Evolutionary conservation across 2,329 filamentous ascomycete species (phyloP), one percentile per base, ranked within the genome.

Genomic region (Tolypocladium tropicale): DNA sequence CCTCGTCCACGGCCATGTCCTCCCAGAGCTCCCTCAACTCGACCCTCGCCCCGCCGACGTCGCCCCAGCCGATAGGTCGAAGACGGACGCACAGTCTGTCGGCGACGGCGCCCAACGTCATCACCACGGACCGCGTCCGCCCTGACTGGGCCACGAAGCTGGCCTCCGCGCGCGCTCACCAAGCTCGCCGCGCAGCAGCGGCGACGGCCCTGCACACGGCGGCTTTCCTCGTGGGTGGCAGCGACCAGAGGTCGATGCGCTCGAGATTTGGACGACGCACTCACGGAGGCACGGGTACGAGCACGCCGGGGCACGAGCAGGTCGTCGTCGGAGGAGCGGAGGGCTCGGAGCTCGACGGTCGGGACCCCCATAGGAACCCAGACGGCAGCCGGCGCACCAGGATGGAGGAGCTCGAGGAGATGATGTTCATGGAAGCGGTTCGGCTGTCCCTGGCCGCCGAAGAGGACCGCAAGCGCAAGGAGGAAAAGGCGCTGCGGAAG

Each of bases 401-500:
- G 33, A 83, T 95, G 67, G 90, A 95, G 25, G 92, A 97, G 63
- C 79, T 97, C 0, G 94, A 99, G 68, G 93, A 96, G 52, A 89
- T 99, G 77, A 99, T 99, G 94, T 91, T 97, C 78, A 90, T 94
- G 79, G 94, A 99, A 70, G 94, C 94, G 0, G 95, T 99, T 52
- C 81, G 94, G 41, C 72, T 96, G 33, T 96, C 91, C 52, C 76
- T 99, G n/a, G 91, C 88, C 0, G 86, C 90, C 1, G 94, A 99
- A 68, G 93, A 97, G 65, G 93, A 97, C 46, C 82, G 93, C n/a
- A 88, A 90, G 62, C 86, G 82, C 51, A 94, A 90, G 67, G 88
- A 93, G 57, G 72, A 72, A 43, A 74, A 74, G 60, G 66, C 65
- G 6, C 49, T 68, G 16, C 65, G 69, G 9, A 96, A 95, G 68